phyloP scores from a whole-genome alignment of 2,329 filamentous ascomycete species.

The Microdochium trichocladiopsis region DNA sequence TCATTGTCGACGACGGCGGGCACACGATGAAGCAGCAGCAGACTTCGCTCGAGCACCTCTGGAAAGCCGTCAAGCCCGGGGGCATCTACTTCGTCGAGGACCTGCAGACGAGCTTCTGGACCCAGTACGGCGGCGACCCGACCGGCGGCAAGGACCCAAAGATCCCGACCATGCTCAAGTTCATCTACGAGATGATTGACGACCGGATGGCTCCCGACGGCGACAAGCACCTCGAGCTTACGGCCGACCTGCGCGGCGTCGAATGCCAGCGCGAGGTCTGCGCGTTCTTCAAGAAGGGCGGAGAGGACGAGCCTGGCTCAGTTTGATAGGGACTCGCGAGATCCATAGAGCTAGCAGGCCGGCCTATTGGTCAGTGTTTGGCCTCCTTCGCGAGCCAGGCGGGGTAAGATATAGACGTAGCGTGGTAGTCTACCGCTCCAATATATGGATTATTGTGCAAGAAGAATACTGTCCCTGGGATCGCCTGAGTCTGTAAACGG shows the following conservation, averaged over 20 bases:
- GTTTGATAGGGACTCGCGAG: no score
- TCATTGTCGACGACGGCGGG: slow-evolving; percentile 32
- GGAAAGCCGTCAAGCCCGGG: slow-evolving; percentile 26
- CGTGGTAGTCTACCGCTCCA: no score
- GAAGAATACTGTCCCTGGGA: no score
- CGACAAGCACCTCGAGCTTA: slow-evolving; percentile 10
- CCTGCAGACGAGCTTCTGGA: slow-evolving; percentile 19
- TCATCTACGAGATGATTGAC: slow-evolving; percentile 16
- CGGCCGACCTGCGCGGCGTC: slow-evolving; percentile 14
- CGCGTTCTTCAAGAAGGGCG: slow-evolving; percentile 15
- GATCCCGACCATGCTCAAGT: slow-evolving; percentile 17
- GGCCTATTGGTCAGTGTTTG: no score
- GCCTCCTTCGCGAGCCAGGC: no score
- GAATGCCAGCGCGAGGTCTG: slow-evolving; percentile 22
- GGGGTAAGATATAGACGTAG: no score
- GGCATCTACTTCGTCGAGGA: slow-evolving; percentile 27
- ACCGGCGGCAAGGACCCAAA: slow-evolving; percentile 9
- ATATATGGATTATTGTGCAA: no score
- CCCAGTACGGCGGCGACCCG: slow-evolving; percentile 14
- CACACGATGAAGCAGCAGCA: slow-evolving; percentile 30
- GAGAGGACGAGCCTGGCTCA: neutral
- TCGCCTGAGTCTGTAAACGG: no score
- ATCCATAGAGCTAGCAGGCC: no score
- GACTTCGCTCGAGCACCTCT: slow-evolving; percentile 24
- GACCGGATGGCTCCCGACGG: slow-evolving; percentile 13